phyloP scores from a whole-genome alignment of 495 filamentous ascomycete species.

The Emericellopsis terricola region DNA sequence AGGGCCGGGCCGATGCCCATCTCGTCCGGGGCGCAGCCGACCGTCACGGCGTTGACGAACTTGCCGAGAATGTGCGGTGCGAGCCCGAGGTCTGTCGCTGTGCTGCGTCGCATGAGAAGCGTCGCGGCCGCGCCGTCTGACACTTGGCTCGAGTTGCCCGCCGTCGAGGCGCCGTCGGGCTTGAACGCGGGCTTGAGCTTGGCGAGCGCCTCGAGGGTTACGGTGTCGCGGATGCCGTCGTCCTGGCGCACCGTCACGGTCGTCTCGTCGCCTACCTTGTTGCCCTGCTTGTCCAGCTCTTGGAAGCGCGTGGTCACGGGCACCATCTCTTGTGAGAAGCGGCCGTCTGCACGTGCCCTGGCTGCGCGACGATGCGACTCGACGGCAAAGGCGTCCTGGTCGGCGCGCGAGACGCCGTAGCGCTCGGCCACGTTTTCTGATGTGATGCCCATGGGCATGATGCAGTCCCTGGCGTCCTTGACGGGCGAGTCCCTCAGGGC shows the following conservation, averaged over 20 bases:
- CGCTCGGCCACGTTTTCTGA: slow-evolving; percentile 73
- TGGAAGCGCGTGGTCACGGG: slow-evolving; percentile 48
- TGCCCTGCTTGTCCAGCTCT: slow-evolving; percentile 41
- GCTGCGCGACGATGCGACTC: slow-evolving; percentile 53
- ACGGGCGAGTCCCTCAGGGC: slow-evolving; percentile 43
- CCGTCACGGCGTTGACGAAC: slow-evolving; percentile 56
- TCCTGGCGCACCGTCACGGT: slow-evolving; percentile 46
- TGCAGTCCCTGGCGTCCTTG: slow-evolving; percentile 62
- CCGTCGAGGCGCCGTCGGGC: slow-evolving; percentile 52
- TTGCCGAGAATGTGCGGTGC: slow-evolving; percentile 50
- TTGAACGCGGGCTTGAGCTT: slow-evolving; percentile 76
- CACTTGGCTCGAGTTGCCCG: slow-evolving; percentile 75
- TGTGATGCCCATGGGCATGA: slow-evolving; percentile 92
- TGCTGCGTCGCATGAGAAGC: slow-evolving; percentile 68
- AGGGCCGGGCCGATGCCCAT: slow-evolving; percentile 84
- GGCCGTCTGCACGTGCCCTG: slow-evolving; percentile 44
- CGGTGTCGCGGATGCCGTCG: slow-evolving; percentile 59
- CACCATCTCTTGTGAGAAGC: slow-evolving; percentile 65
- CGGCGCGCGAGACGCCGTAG: slow-evolving; percentile 52
- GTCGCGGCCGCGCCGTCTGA: slow-evolving; percentile 76
- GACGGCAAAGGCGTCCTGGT: slow-evolving; percentile 73
- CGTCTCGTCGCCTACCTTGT: slow-evolving; percentile 30
- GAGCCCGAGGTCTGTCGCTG: slow-evolving; percentile 58
- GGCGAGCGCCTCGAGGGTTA: slow-evolving; percentile 48
- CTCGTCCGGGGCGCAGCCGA: slow-evolving; percentile 71